Conservation (phyloP, 2,329 filamentous ascomycete genomes). For the Ophiocordyceps australis region DNA sequence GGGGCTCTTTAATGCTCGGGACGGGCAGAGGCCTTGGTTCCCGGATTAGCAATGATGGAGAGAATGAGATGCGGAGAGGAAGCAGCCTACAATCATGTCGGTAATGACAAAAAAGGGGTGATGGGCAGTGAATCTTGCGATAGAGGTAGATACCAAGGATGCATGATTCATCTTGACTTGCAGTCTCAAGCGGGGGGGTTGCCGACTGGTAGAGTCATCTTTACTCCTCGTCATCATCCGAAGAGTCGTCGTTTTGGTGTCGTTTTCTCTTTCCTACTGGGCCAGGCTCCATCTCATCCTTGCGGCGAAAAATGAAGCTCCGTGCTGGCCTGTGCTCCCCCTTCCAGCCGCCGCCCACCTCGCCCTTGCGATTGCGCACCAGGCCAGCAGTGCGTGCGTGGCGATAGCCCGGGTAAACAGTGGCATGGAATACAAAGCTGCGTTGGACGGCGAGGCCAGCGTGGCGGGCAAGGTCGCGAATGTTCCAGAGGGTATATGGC, state of each 20-base stretch:
- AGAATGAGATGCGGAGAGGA: too few species aligned
- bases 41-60: too few species aligned
- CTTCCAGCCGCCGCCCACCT: conserved; percentile 21
- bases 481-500: conserved; percentile 92
- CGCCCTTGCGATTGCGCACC: conserved; percentile 27
- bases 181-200: too few species aligned
- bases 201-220: neutral
- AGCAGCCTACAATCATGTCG: too few species aligned
- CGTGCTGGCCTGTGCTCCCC: conserved; percentile 26
- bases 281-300: conserved; percentile 24
- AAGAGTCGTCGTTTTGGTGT: conserved; percentile 11
- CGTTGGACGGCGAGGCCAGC: conserved; percentile 49
- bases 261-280: conserved; percentile 11
- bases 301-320: conserved; percentile 44
- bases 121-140: too few species aligned
- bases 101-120: too few species aligned
- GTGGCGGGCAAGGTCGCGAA: conserved; percentile 71
- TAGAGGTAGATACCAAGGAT: too few species aligned
- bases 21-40: too few species aligned
- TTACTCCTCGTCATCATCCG: conserved; percentile 13
- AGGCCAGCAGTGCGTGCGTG: conserved; percentile 59
- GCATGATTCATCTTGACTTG: too few species aligned
- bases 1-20: too few species aligned
- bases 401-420: conserved; percentile 53
- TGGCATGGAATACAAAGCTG: conserved; percentile 51